Evolutionary conservation across 805 yeast species (phyloP), one percentile per base, ranked within the genome.

Genomic region (Schwanniomyces sp.): DNA sequence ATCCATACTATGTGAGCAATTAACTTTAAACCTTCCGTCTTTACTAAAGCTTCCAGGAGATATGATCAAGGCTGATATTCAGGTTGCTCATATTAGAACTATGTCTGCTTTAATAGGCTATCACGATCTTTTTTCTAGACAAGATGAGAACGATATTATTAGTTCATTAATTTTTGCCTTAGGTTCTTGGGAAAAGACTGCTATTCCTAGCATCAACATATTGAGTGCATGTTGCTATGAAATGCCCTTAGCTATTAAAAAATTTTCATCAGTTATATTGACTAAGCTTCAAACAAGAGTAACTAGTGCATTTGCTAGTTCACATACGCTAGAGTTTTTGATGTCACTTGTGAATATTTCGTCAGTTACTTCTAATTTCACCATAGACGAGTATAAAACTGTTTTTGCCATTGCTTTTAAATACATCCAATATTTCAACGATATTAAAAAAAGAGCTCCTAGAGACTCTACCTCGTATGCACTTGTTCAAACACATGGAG

Each of bases 361-460:
- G 0, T 64, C 80, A 1, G 64, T 89, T 48, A 82, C 88, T 1
- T 76, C 88, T 1, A 85, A 85, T 56, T 85, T 89, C 59, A 86
- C 88, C 3, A 75, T 77, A 16, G 94, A 87, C 43, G 96, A 90
- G 55, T 86, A 77, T 61, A 85, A 84, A 56, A 74, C 91, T 41
- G 88, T 89, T 2, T 88, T 90, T 69, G 96, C 88, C 1, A 86
- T 90, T 61, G 85, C 91, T 1, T 87, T 90, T 69, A 84, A 85
- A 55, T 85, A 84, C 55, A 85, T 89, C 46, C 88, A 87, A 58
- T 84, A 83, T 58, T 81, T 89, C 1, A 73, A 78, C 44, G 91
- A 86, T 54, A 59, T 64, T 47, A 53, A 69, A 52, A 53, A 63
- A 43, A 53, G 70, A 58, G 43, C 57, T 48, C 25, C 63, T 25